Base-by-base conservation (phyloP, 805 yeast species). In the Candida insectalens region DNA sequence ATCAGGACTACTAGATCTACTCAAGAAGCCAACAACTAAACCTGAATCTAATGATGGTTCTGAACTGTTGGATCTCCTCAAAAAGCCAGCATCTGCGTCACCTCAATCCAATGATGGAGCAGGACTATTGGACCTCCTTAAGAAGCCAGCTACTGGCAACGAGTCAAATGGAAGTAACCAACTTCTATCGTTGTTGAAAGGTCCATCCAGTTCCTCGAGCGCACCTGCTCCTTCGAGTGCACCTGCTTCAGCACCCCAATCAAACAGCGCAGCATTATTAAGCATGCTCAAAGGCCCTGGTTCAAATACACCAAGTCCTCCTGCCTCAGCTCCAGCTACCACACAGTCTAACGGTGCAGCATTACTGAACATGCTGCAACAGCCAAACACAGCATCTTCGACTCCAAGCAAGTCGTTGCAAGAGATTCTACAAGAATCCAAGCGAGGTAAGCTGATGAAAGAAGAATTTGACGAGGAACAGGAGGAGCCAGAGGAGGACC, bases 401-500 rank as follows among this genome's bases (percentile, higher is more conserved):
- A 8, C 23, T 12, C 23, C 23, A 8, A 12, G 10, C 23, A 21
- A 12, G 12, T 21, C 23, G 7, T 12, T 21, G 23, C 23, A 21
- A 12, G 23, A 21, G 10, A 21, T 21, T 12, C 23, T 21, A 12
- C 7, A 21, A 8, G 23, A 21, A 21, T 27, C n/a, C 4, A 23
- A 25, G 6, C 31, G 14, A 6, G 29, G 20, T 7, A n/a, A n/a
- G 6, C 29, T n/a, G 8, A 27, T 18, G 8, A 3, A 5, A 16
- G 32, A 26, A 3, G 31, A 32, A 3, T 31, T 26, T 7, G 18
- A 18, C 7, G 45, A 38, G 6, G 44, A 44, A 17, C 25, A 35
- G 7, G 43, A 36, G 3, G 43, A 49, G 14, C 38, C 42, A 16
- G 47, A 47, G 19, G 53, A 49, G 8, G 22, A 23, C 18, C 17